Evolutionary conservation across 306 rosid species (phyloP).

Genomic region (Quercus variabilis): DNA sequence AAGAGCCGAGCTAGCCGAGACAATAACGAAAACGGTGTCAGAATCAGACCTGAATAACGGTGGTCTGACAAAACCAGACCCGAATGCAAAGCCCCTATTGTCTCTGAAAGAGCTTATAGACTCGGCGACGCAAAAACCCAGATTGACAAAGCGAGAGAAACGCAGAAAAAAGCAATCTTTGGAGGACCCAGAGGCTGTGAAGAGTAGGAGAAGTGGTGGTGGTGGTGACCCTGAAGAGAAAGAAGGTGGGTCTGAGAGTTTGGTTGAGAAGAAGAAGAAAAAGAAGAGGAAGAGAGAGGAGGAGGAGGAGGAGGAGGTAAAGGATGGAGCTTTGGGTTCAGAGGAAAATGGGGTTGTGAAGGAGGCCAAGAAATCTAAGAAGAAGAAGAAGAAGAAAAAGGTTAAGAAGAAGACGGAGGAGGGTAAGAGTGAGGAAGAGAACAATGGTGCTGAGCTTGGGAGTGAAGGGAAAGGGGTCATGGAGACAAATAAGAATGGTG

Average conservation of each 20-base stretch:
- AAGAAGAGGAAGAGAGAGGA: conserved; percentile 31
- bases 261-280: conserved; percentile 19
- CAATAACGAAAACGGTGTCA: conserved; percentile 23
- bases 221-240: conserved; percentile 5
- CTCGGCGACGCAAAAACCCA: conserved; percentile 38
- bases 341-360: conserved; percentile 31
- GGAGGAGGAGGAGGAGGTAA: conserved; percentile 11
- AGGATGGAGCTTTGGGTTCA: conserved; percentile 7
- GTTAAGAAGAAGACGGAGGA: conserved; percentile 22
- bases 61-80: conserved; percentile 22
- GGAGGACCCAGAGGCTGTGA: conserved; percentile 17
- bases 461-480: conserved; percentile 22
- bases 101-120: conserved; percentile 49
- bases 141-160: conserved; percentile 77
- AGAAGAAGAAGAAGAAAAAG: conserved; percentile 25
- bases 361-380: conserved; percentile 19
- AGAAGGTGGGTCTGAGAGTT: conserved; percentile 33
- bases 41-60: conserved; percentile 4
- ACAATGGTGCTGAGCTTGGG: conserved; percentile 25
- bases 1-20: conserved; percentile 42
- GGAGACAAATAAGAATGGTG: conserved; percentile 27
- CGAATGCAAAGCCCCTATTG: background rate
- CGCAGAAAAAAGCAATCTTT: conserved; percentile 45
- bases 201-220: conserved; percentile 15
- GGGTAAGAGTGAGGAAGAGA: conserved; percentile 18